These are phyloP conservation scores for Perilla frutescens DNA, from an alignment of 257 asterid species.

Conservation along the genomic window DNA sequence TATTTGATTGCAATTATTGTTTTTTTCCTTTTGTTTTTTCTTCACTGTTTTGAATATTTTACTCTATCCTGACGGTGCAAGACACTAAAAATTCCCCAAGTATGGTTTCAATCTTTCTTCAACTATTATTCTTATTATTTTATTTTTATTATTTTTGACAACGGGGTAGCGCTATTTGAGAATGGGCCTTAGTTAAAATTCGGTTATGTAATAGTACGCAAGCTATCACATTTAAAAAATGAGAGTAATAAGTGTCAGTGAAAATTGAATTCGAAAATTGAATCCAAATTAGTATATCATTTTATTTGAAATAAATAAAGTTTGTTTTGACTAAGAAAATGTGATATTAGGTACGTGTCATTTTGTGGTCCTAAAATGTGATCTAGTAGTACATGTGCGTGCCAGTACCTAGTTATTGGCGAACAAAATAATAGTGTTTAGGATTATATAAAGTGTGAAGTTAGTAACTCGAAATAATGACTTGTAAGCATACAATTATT, in stretches of 20 bases:
- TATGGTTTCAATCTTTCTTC: not conserved
- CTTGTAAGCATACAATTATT: not conserved
- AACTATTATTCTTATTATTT: too few relatives aligned
- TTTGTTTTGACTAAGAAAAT: not conserved
- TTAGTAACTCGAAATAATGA: not conserved
- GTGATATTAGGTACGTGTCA: conserved; percentile 12
- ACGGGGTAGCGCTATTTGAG: too few relatives aligned
- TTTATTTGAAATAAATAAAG: not conserved
- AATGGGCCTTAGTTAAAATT: too few relatives aligned
- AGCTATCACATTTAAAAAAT: too few relatives aligned
- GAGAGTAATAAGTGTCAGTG: too few relatives aligned
- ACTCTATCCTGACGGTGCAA: not conserved
- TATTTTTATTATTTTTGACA: too few relatives aligned
- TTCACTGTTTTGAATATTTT: not conserved
- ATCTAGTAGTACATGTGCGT: conserved; percentile 32
- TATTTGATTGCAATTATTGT: not conserved
- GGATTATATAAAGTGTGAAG: not conserved
- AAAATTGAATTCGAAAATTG: too few relatives aligned
- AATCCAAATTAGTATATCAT: too few relatives aligned
- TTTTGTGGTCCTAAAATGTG: conserved; percentile 36
- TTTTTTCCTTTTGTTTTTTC: not conserved
- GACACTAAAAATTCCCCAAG: not conserved
- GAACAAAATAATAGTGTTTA: not conserved
- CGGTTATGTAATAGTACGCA: too few relatives aligned
- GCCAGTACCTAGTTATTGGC: not conserved